Evolutionary conservation across 164 flowering plant genomes (phyloP).

Genomic region (Stephania japonica): DNA sequence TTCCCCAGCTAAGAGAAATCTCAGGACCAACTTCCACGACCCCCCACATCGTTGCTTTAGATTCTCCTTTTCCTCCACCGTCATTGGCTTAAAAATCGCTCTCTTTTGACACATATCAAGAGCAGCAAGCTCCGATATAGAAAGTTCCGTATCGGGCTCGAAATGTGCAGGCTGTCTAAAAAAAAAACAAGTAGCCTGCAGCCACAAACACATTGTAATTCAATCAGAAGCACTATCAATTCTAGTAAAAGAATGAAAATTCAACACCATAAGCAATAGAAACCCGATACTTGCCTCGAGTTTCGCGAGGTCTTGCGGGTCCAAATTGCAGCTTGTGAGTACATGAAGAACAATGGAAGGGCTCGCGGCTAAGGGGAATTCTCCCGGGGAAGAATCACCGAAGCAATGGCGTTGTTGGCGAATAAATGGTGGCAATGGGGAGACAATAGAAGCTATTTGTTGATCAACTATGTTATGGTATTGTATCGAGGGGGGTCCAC

Average conservation of each 20-base stretch:
- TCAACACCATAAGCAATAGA: not conserved
- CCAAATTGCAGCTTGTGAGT: conserved; percentile 75
- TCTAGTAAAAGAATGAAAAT: conserved; percentile 23
- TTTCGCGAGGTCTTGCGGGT: conserved; percentile 87
- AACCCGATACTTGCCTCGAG: conserved; percentile 75
- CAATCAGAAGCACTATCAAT: conserved; percentile 74
- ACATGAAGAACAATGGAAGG: conserved; percentile 97
- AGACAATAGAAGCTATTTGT: conserved; percentile 44
- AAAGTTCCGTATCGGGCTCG: conserved; percentile 67
- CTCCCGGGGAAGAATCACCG: conserved; percentile 77
- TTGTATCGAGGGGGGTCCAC: conserved; percentile 66
- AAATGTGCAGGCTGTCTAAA: conserved; percentile 89
- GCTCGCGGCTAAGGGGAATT: conserved; percentile 82
- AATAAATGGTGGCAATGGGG: conserved; percentile 46
- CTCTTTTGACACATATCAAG: conserved; percentile 90
- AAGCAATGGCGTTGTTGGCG: conserved; percentile 74
- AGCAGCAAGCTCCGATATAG: conserved; percentile 91
- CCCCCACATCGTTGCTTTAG: conserved; percentile 84
- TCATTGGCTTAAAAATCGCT: conserved; percentile 86
- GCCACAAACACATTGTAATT: conserved; percentile 22
- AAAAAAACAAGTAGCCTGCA: conserved; percentile 90
- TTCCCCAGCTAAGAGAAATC: conserved; percentile 90
- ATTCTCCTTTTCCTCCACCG: conserved; percentile 38
- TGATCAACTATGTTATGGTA: conserved; percentile 72
- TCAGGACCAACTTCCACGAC: conserved; percentile 89